Evolutionary conservation across 495 filamentous ascomycete species (phyloP).

Genomic region (Penicillium salamii): DNA sequence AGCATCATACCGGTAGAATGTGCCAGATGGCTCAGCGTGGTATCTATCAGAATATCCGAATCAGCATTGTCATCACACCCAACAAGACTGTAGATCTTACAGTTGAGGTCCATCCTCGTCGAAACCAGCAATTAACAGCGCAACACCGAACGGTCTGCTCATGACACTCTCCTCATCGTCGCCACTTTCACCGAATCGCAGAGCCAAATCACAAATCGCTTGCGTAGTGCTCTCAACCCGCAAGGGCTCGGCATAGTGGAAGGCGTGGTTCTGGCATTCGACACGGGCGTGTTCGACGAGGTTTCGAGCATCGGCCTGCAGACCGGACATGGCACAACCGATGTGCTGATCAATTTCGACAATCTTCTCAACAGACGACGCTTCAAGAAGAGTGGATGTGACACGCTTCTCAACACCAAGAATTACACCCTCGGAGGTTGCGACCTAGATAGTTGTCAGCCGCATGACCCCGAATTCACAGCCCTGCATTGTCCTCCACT

Average conservation of each 20-base stretch:
- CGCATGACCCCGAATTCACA: background rate
- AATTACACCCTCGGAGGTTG: slow-evolving; percentile 89
- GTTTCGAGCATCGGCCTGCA: slow-evolving; percentile 93
- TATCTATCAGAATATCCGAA: slow-evolving; percentile 51
- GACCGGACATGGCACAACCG: slow-evolving; percentile 95
- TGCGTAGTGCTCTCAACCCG: slow-evolving; percentile 97
- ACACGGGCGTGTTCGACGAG: slow-evolving; percentile 98
- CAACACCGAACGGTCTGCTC: slow-evolving; percentile 94
- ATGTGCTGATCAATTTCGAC: slow-evolving; percentile 99
- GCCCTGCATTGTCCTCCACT: background rate
- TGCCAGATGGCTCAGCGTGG: slow-evolving; percentile 95
- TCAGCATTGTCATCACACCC: background rate
- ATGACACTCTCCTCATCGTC: slow-evolving; percentile 99
- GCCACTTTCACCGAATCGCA: slow-evolving; percentile 94
- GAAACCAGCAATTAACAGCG: slow-evolving; percentile 91
- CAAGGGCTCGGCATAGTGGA: slow-evolving; percentile 93
- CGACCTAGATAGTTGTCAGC: slow-evolving; percentile 55
- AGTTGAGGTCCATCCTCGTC: slow-evolving; percentile 96
- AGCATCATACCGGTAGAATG: slow-evolving; percentile 98
- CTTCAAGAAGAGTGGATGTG: slow-evolving; percentile 93
- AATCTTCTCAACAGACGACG: slow-evolving; percentile 97
- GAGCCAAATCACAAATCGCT: slow-evolving; percentile 94
- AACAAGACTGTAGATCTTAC: slow-evolving; percentile 40
- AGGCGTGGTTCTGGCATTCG: slow-evolving; percentile 92
- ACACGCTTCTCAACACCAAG: slow-evolving; percentile 99